Evolutionary conservation across 2,329 filamentous ascomycete genomes (phyloP).

Genomic region (Hymenoscyphus albidus): DNA sequence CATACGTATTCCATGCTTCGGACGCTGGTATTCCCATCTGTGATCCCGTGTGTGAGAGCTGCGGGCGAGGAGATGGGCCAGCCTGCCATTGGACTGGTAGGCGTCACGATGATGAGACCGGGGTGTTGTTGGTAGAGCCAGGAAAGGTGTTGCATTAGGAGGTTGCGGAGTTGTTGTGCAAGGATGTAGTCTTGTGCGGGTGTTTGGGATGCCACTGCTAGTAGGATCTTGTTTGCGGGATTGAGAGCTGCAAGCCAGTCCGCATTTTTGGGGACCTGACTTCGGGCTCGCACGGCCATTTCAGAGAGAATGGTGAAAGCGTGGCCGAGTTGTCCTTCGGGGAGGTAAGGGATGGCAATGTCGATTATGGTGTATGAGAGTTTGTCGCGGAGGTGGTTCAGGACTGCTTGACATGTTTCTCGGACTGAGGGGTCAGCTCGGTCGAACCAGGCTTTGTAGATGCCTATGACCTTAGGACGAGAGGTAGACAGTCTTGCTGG

Average conservation of each 20-base stretch:
- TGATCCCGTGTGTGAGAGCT: constrained; percentile 67
- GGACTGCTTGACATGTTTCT: constrained; percentile 55
- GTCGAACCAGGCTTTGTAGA: constrained; percentile 66
- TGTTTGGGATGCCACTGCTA: constrained; percentile 62
- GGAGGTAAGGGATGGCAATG: constrained; percentile 62
- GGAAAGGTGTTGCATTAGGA: constrained; percentile 76
- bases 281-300: constrained; percentile 47
- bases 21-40: constrained; percentile 69
- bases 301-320: constrained; percentile 74
- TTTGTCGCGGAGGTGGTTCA: constrained; percentile 54
- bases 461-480: constrained; percentile 60
- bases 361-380: constrained; percentile 51
- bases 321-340: constrained; percentile 73
- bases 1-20: constrained; percentile 81
- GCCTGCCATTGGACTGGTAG: constrained; percentile 70
- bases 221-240: constrained; percentile 64
- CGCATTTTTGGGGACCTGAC: constrained; percentile 30
- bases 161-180: constrained; percentile 66
- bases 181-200: constrained; percentile 67
- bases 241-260: constrained; percentile 55
- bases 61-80: constrained; percentile 58
- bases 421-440: constrained; percentile 62
- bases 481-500: constrained; percentile 39
- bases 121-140: constrained; percentile 66
- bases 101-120: constrained; percentile 73